These are phyloP conservation scores for Exophiala sp. DNA, from an alignment of 2,329 filamentous ascomycete species.

Conservation along the genomic window DNA sequence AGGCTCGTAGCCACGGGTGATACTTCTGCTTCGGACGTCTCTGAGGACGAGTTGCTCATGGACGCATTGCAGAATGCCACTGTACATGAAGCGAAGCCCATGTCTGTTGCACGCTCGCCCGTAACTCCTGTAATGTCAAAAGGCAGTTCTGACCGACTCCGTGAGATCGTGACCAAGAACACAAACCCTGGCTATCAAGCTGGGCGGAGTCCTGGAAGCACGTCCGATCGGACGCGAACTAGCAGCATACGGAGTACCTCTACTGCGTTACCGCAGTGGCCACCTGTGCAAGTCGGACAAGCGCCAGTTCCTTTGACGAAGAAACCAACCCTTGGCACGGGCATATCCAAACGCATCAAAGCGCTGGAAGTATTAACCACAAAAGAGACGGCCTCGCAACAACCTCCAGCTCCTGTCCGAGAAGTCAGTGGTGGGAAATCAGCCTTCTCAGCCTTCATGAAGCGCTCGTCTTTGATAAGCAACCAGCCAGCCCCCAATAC, in stretches of 20 bases:
- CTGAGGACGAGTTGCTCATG: conserved; percentile 76
- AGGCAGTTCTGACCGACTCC: conserved; percentile 22
- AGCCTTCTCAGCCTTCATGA: conserved; percentile 30
- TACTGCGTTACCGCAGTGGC: conserved; percentile 27
- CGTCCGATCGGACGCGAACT: conserved; percentile 16
- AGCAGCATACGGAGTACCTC: conserved; percentile 25
- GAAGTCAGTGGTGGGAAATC: conserved; percentile 28
- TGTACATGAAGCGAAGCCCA: conserved; percentile 76
- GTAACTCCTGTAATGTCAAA: conserved; percentile 60
- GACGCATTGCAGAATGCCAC: conserved; percentile 81
- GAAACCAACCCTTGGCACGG: conserved; percentile 80
- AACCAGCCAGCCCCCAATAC: conserved; percentile 30
- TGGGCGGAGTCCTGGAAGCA: conserved; percentile 16
- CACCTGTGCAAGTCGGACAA: conserved; percentile 27
- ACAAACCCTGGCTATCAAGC: conserved; percentile 14
- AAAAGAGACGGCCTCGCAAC: conserved; percentile 28
- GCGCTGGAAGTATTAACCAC: conserved; percentile 72
- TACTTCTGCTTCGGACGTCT: conserved; percentile 46
- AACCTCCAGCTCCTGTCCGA: conserved; percentile 29
- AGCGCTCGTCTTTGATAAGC: conserved; percentile 31
- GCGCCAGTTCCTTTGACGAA: conserved; percentile 56
- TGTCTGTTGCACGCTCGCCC: conserved; percentile 80
- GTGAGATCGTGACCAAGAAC: conserved; percentile 20
- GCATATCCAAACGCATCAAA: conserved; percentile 92
- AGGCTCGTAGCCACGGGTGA: conserved; percentile 29